Evolutionary conservation across 768 basidiomycete species (phyloP).

Genomic region (Pulveroboletus sp.): DNA sequence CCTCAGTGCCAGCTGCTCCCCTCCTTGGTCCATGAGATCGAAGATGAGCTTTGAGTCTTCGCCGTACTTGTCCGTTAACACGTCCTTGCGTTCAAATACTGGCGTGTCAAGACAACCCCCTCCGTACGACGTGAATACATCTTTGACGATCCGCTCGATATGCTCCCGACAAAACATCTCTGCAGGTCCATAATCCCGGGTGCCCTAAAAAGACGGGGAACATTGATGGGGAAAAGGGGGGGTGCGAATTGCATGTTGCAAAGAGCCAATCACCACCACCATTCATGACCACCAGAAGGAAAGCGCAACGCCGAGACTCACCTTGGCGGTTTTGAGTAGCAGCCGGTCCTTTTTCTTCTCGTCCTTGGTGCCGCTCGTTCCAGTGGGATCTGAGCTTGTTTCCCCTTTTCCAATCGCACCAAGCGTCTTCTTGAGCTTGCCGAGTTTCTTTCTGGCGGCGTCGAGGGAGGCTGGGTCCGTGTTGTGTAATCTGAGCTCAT

Average conservation of each 20-base stretch:
- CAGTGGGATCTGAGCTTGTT: conserved; percentile 32
- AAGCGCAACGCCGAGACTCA: conserved; percentile 30
- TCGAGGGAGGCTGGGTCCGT: conserved; percentile 49
- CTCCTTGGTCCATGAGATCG: conserved; percentile 95
- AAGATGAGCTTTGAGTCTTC: conserved; percentile 98
- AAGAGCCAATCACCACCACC: not conserved
- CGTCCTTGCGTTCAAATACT: conserved; percentile 96
- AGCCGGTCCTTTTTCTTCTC: conserved; percentile 66
- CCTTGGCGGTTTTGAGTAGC: conserved; percentile 92
- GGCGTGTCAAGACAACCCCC: conserved; percentile 94
- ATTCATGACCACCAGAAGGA: not conserved
- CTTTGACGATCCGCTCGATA: conserved; percentile 84
- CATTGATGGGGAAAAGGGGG: not conserved
- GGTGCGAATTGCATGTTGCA: not conserved
- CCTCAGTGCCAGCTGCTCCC: conserved; percentile 88
- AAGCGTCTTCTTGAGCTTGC: conserved; percentile 60
- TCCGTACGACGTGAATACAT: conserved; percentile 84
- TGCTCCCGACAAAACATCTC: conserved; percentile 91
- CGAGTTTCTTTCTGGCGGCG: conserved; percentile 62
- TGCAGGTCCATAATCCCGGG: conserved; percentile 86
- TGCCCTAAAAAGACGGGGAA: conserved; percentile 54
- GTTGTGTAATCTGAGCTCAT: conserved; percentile 54
- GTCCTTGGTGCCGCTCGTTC: conserved; percentile 35
- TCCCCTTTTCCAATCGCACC: conserved; percentile 36
- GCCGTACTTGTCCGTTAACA: conserved; percentile 94